Evolutionary conservation across 371 early-diverging fungal species (phyloP).

Genomic region (Saksenaea oblongispora): DNA sequence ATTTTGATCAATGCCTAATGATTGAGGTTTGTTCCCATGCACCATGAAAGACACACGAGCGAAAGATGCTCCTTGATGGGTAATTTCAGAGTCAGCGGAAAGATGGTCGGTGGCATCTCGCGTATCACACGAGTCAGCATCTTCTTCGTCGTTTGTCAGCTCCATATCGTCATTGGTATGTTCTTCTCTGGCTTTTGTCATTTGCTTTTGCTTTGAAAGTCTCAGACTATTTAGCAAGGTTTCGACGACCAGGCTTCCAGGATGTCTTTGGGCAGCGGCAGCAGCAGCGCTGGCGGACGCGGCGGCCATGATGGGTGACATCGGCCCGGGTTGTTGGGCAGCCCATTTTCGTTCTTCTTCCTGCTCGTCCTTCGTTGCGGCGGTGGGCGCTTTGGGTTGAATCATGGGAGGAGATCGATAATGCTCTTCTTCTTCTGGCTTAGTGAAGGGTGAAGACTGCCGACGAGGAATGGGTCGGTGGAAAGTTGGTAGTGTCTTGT

Average conservation of each 20-base stretch:
- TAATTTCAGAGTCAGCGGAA: conserved; percentile 10
- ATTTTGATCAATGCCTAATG: conserved; percentile 23
- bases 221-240: conserved; percentile 28
- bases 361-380: background rate
- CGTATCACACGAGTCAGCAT: background rate
- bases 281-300: conserved; percentile 31
- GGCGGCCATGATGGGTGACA: conserved; percentile 34
- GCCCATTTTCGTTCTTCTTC: background rate
- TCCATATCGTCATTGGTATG: conserved; percentile 7
- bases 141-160: conserved; percentile 11
- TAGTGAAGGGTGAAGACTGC: conserved; percentile 14
- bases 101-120: conserved; percentile 14
- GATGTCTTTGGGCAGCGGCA: conserved; percentile 25
- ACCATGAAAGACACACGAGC: conserved; percentile 14
- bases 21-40: conserved; percentile 4
- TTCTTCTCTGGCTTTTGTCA: conserved; percentile 10
- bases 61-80: background rate
- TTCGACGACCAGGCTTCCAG: conserved; percentile 35
- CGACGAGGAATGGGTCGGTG: conserved; percentile 27
- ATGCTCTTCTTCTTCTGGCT: background rate
- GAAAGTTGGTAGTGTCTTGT: conserved; percentile 18
- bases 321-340: background rate
- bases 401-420: background rate
- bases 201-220: background rate
- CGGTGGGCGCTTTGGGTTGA: conserved; percentile 2